These are phyloP conservation scores for Septoria linicola DNA, from an alignment of 2,329 filamentous ascomycete genomes.

Conservation along the genomic window DNA sequence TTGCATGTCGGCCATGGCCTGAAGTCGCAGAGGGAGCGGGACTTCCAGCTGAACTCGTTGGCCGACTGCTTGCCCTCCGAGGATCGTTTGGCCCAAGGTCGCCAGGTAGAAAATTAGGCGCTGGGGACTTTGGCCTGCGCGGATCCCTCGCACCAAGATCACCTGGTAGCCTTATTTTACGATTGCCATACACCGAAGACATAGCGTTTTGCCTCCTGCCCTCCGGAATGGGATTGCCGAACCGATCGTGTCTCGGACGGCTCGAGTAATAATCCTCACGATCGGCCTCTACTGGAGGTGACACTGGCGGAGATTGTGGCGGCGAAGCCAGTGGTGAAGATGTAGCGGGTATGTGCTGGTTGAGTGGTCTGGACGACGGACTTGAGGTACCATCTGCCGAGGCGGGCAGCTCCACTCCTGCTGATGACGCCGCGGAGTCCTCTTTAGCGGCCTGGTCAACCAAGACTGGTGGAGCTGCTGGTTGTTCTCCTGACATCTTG, in stretches of 20 bases:
- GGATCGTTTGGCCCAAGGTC: constrained; percentile 38
- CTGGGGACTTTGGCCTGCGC: constrained; percentile 36
- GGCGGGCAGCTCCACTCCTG: constrained; percentile 2
- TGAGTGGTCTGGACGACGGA: constrained; percentile 1
- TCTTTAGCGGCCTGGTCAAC: constrained; percentile 14
- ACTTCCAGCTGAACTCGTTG: constrained; percentile 30
- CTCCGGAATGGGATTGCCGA: constrained; percentile 35
- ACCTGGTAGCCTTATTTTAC: constrained; percentile 37
- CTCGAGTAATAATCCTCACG: constrained; percentile 33
- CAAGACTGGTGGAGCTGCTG: not conserved
- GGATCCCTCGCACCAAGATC: constrained; percentile 40
- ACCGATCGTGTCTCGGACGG: constrained; percentile 31
- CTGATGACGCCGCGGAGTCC: constrained; percentile 11
- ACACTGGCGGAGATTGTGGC: constrained; percentile 30
- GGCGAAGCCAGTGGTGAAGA: constrained; percentile 23
- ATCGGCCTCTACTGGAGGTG: constrained; percentile 24
- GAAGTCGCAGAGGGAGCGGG: constrained; percentile 27
- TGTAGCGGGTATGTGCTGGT: constrained; percentile 8
- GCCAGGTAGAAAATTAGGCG: constrained; percentile 31
- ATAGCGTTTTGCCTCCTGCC: constrained; percentile 32
- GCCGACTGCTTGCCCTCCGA: constrained; percentile 23
- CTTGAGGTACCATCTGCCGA: constrained; percentile 4
- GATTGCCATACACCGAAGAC: constrained; percentile 32
- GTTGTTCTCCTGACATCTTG: not conserved
- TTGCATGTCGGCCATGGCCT: constrained; percentile 27